Conservation (phyloP, 495 filamentous ascomycete genomes). For the Choiromyces venosus region DNA sequence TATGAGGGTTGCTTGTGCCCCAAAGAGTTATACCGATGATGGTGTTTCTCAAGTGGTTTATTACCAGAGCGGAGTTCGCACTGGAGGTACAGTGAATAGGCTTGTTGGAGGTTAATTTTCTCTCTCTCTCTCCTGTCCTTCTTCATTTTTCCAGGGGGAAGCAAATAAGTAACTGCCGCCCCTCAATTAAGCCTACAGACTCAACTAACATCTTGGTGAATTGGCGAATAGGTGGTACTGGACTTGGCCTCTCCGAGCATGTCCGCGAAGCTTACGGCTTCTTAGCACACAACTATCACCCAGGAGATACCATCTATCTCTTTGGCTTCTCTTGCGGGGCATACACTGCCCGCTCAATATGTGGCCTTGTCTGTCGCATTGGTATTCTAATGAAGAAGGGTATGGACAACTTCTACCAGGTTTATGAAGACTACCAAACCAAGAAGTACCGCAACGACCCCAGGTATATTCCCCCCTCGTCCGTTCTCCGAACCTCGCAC, state of each 20-base stretch:
- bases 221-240: conserved; percentile 23
- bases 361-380: conserved; percentile 56
- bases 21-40: conserved; percentile 39
- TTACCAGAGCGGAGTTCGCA: conserved; percentile 54
- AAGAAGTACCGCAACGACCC: conserved; percentile 10
- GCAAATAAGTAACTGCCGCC: too few species aligned
- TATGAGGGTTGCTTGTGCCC: conserved; percentile 49
- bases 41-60: conserved; percentile 48
- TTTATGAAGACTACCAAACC: conserved; percentile 45
- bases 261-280: conserved; percentile 64
- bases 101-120: conserved; percentile 49
- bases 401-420: too few species aligned
- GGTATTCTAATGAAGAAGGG: conserved; percentile 61
- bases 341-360: too few species aligned
- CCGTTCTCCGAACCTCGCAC: too few species aligned
- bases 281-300: too few species aligned
- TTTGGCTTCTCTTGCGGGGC: too few species aligned
- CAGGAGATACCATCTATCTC: too few species aligned
- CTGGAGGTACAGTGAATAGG: conserved; percentile 46
- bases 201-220: not conserved
- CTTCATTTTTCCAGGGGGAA: too few species aligned
- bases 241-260: conserved; percentile 44
- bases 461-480: conserved; percentile 6
- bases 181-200: too few species aligned
- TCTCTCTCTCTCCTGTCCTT: too few species aligned